Percentiles rank a stretch among this genome's conserved stretches.
These are phyloP conservation scores for Lolium rigidum DNA, from an alignment of 176 grass and related monocot species.

Conservation along the genomic window DNA sequence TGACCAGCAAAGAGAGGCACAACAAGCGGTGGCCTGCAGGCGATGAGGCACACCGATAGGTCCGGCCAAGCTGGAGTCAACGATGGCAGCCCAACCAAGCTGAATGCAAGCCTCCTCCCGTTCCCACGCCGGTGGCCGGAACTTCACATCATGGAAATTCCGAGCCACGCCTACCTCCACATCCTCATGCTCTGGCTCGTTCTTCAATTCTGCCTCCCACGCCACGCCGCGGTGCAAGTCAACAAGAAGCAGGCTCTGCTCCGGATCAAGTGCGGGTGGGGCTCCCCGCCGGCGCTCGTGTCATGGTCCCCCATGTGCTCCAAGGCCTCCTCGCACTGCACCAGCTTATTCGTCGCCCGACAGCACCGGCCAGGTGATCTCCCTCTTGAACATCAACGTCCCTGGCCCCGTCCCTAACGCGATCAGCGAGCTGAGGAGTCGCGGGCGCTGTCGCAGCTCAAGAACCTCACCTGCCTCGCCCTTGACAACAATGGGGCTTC, in stretches of 20 bases:
- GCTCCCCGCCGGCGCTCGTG: conserved; percentile 35
- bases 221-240: conserved; percentile 13
- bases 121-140: neutral
- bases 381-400: conserved; percentile 37
- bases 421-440: conserved; percentile 55
- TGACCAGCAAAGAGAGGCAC: no score
- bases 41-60: no score
- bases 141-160: conserved; percentile 34
- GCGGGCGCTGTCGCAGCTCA: conserved; percentile 30
- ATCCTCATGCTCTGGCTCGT: neutral
- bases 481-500: conserved; percentile 37
- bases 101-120: neutral
- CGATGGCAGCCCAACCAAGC: no score
- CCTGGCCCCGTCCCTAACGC: conserved; percentile 47
- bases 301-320: conserved; percentile 24
- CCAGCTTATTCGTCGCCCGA: conserved; percentile 39
- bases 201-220: conserved; percentile 31
- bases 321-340: conserved; percentile 5
- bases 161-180: conserved; percentile 4
- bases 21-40: no score
- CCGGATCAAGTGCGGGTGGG: conserved; percentile 46
- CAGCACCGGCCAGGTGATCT: conserved; percentile 36
- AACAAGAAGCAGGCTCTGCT: conserved; percentile 49
- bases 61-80: no score
- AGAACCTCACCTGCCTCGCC: conserved; percentile 30